Percentiles rank a stretch among this genome's conserved stretches.
phyloP scores from a whole-genome alignment of 192 early-diverging fungal species.

The Rhizophagus sp. region DNA sequence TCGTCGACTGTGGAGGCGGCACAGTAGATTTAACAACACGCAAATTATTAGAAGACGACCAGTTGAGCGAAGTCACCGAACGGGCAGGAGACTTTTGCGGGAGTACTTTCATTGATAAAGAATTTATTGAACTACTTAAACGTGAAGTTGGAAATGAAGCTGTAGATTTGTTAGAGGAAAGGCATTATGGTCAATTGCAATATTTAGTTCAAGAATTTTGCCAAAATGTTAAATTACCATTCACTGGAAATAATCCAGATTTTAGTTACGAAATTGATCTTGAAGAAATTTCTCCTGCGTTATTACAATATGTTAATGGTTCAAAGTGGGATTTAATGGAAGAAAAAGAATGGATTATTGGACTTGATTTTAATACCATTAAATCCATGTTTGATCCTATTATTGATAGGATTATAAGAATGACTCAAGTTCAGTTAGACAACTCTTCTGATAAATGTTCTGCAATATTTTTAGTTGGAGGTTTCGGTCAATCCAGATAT shows the following conservation, averaged over 20 bases:
- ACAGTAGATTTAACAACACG: constrained; percentile 55
- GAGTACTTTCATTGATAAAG: constrained; percentile 1
- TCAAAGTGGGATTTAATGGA: constrained; percentile 32
- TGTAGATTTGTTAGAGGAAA: neutral
- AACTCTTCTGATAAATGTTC: constrained; percentile 39
- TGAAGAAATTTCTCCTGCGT: neutral
- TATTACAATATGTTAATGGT: neutral
- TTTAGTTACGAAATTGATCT: neutral
- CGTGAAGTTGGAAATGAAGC: neutral
- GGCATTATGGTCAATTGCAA: constrained; percentile 15
- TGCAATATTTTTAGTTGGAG: constrained; percentile 58
- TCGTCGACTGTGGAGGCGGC: constrained; percentile 59
- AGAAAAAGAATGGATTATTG: constrained; percentile 42
- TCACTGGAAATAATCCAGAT: neutral
- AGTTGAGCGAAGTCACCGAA: constrained; percentile 8
- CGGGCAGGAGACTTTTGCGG: neutral
- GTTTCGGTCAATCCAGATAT: constrained; percentile 56
- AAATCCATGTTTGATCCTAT: constrained; percentile 59
- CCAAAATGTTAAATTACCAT: neutral
- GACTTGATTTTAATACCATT: constrained; percentile 43
- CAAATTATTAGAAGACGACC: neutral
- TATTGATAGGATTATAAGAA: constrained; percentile 48
- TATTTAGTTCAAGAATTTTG: constrained; percentile 9
- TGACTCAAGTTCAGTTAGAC: constrained; percentile 52
- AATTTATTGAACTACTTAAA: constrained; percentile 11